Base-by-base conservation (phyloP, 352 stramenopile species). In the Phytophthora pistaciae region DNA sequence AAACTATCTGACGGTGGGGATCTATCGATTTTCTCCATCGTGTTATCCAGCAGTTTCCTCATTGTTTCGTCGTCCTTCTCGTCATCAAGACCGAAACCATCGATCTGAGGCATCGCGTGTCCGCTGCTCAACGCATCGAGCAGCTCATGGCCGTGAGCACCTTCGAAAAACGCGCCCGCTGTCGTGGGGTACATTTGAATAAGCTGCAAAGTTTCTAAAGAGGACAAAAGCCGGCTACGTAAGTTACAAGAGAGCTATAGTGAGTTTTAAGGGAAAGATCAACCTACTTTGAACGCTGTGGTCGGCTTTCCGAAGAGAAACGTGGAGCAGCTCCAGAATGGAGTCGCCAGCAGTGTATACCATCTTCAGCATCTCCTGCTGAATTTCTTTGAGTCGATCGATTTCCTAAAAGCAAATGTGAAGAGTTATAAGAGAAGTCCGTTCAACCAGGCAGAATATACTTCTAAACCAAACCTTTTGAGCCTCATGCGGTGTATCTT, bases 181-280 rank as follows among this genome's bases (percentile, higher is more conserved):
- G 85, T 93, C 0, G 49, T 70, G 0, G 84, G 84, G 53, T 89
- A 91, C 84, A 93, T 91, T 23, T 86, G 71, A 55, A 79, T 77
- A 10, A 93, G 59, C 55, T 91, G 79, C 3, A 91, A 58, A 4
- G 79, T 84, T 68, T 87, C 85, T 93, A 2, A 63, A 4, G 13
- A 38, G 55, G 20, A 29, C n/a, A 33, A 33, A 9, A 33, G 29
- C 6, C 6, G 29, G 8, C 6, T 33, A 1, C 6, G 29, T 33
- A 33, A 33, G 29, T 33, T 33, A 33, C 29, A 10, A 33, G 5
- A 33, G 29, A 33, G 29, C 29, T 33, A 33, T 2, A 29, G n/a
- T 11, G 18, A 6, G 0, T 27, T 27, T 10, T 29, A 8, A 53
- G 20, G 16, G 18, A 53, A 16, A 53, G 9, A 6, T 16, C 27